Base-by-base conservation (phyloP, 2,329 filamentous ascomycete species). In the Ophiocordyceps robertsii region DNA sequence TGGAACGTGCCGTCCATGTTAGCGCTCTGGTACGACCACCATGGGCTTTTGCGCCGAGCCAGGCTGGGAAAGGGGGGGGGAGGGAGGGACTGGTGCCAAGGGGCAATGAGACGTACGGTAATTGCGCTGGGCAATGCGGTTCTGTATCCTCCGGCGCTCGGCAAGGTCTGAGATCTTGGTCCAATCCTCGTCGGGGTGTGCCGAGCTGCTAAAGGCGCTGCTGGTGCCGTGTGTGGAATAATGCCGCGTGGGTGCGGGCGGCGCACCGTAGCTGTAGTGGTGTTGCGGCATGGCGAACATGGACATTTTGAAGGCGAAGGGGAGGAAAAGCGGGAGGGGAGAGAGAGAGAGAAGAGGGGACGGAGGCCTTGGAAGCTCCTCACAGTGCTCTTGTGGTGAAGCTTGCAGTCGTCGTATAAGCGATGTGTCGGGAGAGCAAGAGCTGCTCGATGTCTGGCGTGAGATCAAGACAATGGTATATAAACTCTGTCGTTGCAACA, bases 161-260 rank as follows among this genome's bases (percentile, higher is more conserved):
- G 89, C 90, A 46, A 96, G 80, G 64, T 96, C 90, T 44, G 90
- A 94, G 61, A 96, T 95, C 77, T 95, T 94, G 59, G 90, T 95
- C 90, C 90, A 96, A 69, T 96, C 90, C 68, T 96, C 90, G 58
- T 95, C 89, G 43, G 90, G 85, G 62, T 94, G 93, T 54, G 89
- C 90, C 49, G 87, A 93, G 55, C 83, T 84, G 66, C 86, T 93
- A 71, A 94, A 95, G 53, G 90, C 90, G 66, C 87, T 95, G 69
- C 87, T 95, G 47, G 85, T 93, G 60, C 81, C 82, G 58, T 87
- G 80, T 49, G 68, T 73, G 35, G 77, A 72, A 54, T 82, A 81
- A 58, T 86, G 81, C 61, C 82, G 77, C 41, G 80, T 71, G 43
- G 69, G 42, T 19, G 49, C 44, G n/a, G 48, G 37, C 27, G 45